Conservation (phyloP, 148 eudicot species). For the Persicaria maculosa region DNA sequence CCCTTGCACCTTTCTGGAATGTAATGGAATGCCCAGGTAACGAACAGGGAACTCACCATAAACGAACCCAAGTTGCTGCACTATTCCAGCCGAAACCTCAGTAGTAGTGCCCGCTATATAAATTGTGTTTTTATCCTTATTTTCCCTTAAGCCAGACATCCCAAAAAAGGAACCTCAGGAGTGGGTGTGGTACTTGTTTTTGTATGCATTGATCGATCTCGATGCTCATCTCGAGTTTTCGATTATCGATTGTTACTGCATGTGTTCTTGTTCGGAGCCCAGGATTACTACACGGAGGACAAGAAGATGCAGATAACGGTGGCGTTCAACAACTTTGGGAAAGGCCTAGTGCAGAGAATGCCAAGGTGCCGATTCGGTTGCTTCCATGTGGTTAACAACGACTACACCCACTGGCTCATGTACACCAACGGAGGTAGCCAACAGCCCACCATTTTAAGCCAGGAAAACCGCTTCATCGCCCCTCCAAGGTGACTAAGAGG, state of each 20-base stretch:
- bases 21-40: too few relatives aligned
- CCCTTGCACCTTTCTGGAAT: too few relatives aligned
- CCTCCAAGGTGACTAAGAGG: slow-evolving; percentile 34
- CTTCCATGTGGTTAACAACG: slow-evolving; percentile 56
- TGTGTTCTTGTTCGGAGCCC: slow-evolving; percentile 57
- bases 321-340: slow-evolving; percentile 62
- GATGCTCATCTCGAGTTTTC: too few relatives aligned
- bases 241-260: slow-evolving; percentile 3
- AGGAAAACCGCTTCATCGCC: slow-evolving; percentile 51
- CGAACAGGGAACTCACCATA: too few relatives aligned
- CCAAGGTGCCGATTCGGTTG: slow-evolving; percentile 60
- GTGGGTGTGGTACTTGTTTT: too few relatives aligned
- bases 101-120: too few relatives aligned
- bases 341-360: slow-evolving; percentile 59
- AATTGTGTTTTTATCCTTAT: too few relatives aligned
- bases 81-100: too few relatives aligned
- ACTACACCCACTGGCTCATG: slow-evolving; percentile 72
- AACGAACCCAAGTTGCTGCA: too few relatives aligned
- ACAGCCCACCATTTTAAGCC: slow-evolving; percentile 47
- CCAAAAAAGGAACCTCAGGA: too few relatives aligned
- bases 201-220: too few relatives aligned
- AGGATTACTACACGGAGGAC: slow-evolving; percentile 30
- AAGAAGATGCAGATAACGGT: slow-evolving; percentile 60
- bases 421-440: slow-evolving; percentile 60
- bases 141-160: too few relatives aligned